phyloP scores from a whole-genome alignment of 2,329 filamentous ascomycete genomes.

The Trichophyton benhamiae region DNA sequence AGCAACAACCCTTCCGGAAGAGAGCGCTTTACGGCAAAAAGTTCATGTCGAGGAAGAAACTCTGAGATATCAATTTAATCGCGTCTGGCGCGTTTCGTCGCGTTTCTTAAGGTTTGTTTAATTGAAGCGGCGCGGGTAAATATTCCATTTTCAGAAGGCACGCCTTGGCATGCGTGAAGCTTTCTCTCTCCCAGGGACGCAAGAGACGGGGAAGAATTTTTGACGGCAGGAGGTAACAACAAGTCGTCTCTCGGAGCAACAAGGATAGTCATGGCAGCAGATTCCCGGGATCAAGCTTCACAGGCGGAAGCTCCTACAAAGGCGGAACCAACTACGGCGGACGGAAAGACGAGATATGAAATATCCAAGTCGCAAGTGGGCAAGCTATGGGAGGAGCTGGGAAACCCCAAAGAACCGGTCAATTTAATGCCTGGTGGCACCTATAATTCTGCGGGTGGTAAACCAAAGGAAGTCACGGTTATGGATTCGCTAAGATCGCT shows the following conservation, averaged over 20 bases:
- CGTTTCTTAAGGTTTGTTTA: constrained; percentile 1
- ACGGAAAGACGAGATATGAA: constrained; percentile 30
- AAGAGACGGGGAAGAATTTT: background rate
- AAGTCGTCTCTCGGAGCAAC: background rate
- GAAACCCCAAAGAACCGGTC: constrained; percentile 38
- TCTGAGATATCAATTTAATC: background rate
- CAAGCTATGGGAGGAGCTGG: constrained; percentile 38
- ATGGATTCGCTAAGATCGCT: constrained; percentile 32
- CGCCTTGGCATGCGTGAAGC: background rate
- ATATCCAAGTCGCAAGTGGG: constrained; percentile 35
- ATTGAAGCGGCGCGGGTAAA: constrained; percentile 2
- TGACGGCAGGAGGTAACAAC: background rate
- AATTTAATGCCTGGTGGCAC: constrained; percentile 46
- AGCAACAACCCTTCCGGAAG: background rate
- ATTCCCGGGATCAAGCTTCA: constrained; percentile 11
- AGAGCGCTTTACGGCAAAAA: background rate
- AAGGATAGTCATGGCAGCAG: constrained; percentile 10
- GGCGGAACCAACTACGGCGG: constrained; percentile 12
- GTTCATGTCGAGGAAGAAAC: background rate
- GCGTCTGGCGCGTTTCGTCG: constrained; percentile 8
- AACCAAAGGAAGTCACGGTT: constrained; percentile 31
- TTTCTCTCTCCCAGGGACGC: background rate
- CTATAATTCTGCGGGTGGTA: constrained; percentile 49
- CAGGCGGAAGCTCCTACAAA: constrained; percentile 1
- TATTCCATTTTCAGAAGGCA: background rate